A percentile compares a stretch with the other conserved stretches of the same genome.
phyloP scores from a whole-genome alignment of 129 eudicot species.

The Helianthus annuus region DNA sequence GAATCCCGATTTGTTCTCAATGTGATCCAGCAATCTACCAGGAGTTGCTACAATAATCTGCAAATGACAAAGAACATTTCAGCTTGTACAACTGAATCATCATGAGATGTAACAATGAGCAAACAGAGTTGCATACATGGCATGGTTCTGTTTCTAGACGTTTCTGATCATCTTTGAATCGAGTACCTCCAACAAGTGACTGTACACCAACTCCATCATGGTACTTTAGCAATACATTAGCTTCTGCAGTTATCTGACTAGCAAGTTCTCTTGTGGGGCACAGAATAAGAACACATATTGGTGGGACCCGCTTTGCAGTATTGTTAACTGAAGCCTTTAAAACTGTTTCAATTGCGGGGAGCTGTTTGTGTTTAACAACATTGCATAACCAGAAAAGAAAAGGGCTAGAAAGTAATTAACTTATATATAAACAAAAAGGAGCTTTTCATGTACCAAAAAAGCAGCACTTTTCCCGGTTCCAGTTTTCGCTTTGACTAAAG shows the following conservation, averaged over 20 bases:
- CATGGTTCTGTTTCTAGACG: constrained; percentile 78
- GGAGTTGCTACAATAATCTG: constrained; percentile 95
- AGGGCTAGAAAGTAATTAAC: neutral
- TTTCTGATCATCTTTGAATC: constrained; percentile 82
- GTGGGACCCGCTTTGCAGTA: constrained; percentile 50
- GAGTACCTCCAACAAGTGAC: constrained; percentile 90
- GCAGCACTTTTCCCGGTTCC: constrained; percentile 96
- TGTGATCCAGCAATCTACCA: constrained; percentile 91
- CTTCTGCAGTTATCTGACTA: constrained; percentile 94
- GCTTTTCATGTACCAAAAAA: constrained; percentile 66
- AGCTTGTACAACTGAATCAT: neutral
- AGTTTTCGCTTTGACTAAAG: constrained; percentile 83
- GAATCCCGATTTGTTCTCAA: constrained; percentile 78
- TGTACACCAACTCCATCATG: constrained; percentile 88
- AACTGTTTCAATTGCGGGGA: constrained; percentile 99
- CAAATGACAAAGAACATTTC: constrained; percentile 17
- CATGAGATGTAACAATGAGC: constrained; percentile 3
- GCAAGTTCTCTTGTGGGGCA: constrained; percentile 98
- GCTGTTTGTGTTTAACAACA: constrained; percentile 84
- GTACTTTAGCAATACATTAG: constrained; percentile 72
- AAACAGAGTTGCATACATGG: constrained; percentile 51
- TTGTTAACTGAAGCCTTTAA: constrained; percentile 55
- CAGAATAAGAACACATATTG: constrained; percentile 70
- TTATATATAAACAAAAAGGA: neutral
- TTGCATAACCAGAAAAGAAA: constrained; percentile 14